These are phyloP conservation scores for Monosporascus sp. DNA, from an alignment of 2,329 filamentous ascomycete genomes.

Conservation along the genomic window DNA sequence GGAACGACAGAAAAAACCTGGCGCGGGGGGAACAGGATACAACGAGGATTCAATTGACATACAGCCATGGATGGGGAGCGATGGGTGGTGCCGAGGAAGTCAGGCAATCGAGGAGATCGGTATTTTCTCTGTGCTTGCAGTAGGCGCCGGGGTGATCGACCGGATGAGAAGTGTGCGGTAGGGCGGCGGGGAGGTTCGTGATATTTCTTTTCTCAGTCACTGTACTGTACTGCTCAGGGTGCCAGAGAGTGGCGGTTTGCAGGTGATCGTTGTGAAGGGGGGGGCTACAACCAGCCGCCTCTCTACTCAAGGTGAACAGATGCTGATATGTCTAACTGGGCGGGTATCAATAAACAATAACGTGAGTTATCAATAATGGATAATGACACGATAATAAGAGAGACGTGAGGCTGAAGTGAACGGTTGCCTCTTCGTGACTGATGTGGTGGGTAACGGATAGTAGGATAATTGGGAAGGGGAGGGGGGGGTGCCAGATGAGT, in stretches of 20 bases:
- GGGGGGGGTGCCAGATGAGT: not conserved
- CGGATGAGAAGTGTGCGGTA: not conserved
- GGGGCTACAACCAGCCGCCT: not conserved
- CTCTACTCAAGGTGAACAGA: not conserved
- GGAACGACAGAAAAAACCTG: not conserved
- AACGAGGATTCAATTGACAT: constrained; percentile 2
- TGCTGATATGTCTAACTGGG: not conserved
- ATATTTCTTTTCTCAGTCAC: not conserved
- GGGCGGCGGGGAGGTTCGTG: not conserved
- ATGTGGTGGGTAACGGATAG: not conserved
- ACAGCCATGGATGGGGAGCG: constrained; percentile 9
- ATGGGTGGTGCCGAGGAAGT: not conserved
- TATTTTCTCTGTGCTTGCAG: not conserved
- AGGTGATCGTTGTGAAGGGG: not conserved
- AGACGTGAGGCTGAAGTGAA: not conserved
- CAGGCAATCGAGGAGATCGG: not conserved
- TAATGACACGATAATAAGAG: constrained; percentile 1
- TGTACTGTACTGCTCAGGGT: not conserved
- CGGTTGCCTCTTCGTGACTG: constrained; percentile 3
- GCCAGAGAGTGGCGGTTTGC: not conserved
- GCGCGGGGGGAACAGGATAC: not conserved
- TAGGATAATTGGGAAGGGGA: not conserved
- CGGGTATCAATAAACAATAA: constrained; percentile 18
- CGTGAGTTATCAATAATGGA: constrained; percentile 8
- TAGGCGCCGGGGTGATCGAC: not conserved